Evolutionary conservation across 2,329 filamentous ascomycete genomes (phyloP).

Genomic region (Scopulariopsis brevicaulis): DNA sequence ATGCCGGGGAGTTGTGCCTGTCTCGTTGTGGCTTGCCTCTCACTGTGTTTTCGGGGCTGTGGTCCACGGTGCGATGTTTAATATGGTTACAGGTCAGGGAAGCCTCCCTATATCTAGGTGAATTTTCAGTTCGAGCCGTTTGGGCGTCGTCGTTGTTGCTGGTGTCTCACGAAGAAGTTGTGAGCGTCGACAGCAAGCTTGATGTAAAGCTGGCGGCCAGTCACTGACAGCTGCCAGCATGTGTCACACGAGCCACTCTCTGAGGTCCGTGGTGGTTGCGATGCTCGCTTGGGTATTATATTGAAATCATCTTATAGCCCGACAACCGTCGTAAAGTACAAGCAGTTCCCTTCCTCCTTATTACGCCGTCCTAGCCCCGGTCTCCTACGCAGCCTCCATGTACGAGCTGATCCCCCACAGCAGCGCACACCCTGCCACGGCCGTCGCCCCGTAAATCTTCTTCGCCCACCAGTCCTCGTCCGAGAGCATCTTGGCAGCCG

Average conservation of each 20-base stretch:
- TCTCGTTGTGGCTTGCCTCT: neutral
- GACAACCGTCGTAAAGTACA: neutral
- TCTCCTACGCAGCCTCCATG: slow-evolving; percentile 23
- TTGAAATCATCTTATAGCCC: neutral
- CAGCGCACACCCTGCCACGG: slow-evolving; percentile 47
- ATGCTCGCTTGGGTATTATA: neutral
- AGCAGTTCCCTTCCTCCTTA: neutral
- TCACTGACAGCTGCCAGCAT: too few species aligned
- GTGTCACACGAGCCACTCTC: too few species aligned
- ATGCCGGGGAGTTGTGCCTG: neutral
- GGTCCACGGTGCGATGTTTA: too few species aligned
- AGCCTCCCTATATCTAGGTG: neutral
- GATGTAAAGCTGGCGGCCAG: too few species aligned
- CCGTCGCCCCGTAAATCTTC: slow-evolving; percentile 50
- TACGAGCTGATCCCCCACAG: slow-evolving; percentile 48
- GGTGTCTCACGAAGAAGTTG: too few species aligned
- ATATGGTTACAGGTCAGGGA: too few species aligned
- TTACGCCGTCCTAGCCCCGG: too few species aligned
- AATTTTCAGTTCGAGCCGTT: neutral
- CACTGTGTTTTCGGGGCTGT: neutral
- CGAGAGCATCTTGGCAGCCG: slow-evolving; percentile 43
- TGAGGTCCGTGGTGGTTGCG: too few species aligned
- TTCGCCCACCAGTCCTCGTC: slow-evolving; percentile 58
- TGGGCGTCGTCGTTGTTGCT: too few species aligned
- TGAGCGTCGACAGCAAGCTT: too few species aligned